These are phyloP conservation scores for Murraya paniculata DNA, from an alignment of 345 rosid species.

Conservation along the genomic window DNA sequence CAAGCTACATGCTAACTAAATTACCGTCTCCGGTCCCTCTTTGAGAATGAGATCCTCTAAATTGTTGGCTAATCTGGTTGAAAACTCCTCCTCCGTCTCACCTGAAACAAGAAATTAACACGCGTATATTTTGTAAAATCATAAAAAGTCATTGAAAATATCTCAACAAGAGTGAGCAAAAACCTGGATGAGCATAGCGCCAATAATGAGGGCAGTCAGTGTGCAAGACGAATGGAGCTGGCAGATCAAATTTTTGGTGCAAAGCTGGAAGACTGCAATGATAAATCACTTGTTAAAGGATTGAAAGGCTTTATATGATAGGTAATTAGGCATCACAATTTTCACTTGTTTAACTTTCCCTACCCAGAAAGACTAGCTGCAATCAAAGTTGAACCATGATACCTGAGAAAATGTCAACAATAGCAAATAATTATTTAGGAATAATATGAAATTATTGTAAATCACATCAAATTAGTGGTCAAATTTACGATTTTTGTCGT, in stretches of 20 bases:
- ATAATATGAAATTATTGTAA: background rate
- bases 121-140: background rate
- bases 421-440: slow-evolving; percentile 9
- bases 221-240: slow-evolving; percentile 89
- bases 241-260: slow-evolving; percentile 94
- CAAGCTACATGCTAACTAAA: slow-evolving; percentile 6
- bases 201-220: slow-evolving; percentile 99
- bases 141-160: background rate
- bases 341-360: background rate
- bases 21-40: slow-evolving; percentile 97
- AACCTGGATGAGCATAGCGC: slow-evolving; percentile 94
- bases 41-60: slow-evolving; percentile 84
- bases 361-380: slow-evolving; percentile 99
- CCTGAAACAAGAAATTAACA: slow-evolving; percentile 43
- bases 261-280: slow-evolving; percentile 68
- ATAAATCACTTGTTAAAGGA: slow-evolving; percentile 8
- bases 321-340: slow-evolving; percentile 3
- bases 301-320: slow-evolving; percentile 1
- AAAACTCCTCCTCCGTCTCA: slow-evolving; percentile 91
- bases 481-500: slow-evolving; percentile 59
- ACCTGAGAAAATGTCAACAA: slow-evolving; percentile 41
- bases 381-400: slow-evolving; percentile 90
- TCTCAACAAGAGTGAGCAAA: background rate
- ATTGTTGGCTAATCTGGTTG: slow-evolving; percentile 83
- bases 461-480: background rate